Base-by-base conservation (phyloP, 2,329 filamentous ascomycete genomes). In the Diaporthe sp. region DNA sequence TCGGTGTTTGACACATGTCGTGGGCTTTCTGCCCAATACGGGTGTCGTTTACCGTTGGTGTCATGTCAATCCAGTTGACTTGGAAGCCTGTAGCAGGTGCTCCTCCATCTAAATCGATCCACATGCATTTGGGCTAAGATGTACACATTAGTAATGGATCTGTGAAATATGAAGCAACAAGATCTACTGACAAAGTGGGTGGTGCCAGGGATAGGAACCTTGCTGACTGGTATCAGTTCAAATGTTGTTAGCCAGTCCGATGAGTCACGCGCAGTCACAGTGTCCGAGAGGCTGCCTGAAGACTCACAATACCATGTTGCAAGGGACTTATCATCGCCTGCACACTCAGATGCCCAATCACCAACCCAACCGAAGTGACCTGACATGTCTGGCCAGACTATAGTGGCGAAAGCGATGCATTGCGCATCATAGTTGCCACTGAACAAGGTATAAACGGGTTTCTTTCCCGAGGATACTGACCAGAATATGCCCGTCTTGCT, bases 271-370 rank as follows among this genome's bases (percentile, higher is more conserved):
- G 2, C 25, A 60, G 22, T 58, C 30, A 38, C 22, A 17, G 25
- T 13, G 30, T 4, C 22, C 33, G 33, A 10, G 25, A 30, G 55
- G 22, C 10, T n/a, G 30, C 15, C 12, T 6, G n/a, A 19, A 25
- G 25, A 61, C 57, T 61, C 19, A 61, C 57, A 61, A 33, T 42
- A 61, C 57, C 57, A 61, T 28, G 35, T 61, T n/a, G 12, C 35
- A 2, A 61, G 28, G 25, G 35, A 25, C 7, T 4, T 13, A 42
- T 61, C 35, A 15, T 42, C n/a, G 35, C 15, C n/a, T 17, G 57
- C n/a, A 13, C 30, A 35, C 55, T 58, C 19, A 17, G 55, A 58
- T 19, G n/a, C 57, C 57, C 57, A 61, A 40, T 61, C 57, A 42
- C 57, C 57, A 6, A 40, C n/a, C 57, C 57, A 61, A 8, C 22